phyloP scores from a whole-genome alignment of 495 filamentous ascomycete species.

The Lindgomyces ingoldianus region DNA sequence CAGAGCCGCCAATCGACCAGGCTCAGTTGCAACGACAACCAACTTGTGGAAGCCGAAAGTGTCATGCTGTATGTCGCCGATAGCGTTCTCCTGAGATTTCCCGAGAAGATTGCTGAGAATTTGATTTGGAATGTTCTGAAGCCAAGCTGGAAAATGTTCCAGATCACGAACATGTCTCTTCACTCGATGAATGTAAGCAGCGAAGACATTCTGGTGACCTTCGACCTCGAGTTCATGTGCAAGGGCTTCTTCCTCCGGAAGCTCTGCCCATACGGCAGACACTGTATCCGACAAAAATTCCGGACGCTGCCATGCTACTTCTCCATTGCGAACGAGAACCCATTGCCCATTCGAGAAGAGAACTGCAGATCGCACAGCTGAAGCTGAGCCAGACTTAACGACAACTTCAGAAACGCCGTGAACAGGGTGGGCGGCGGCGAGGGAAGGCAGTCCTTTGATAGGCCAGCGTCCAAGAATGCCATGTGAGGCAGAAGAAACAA shows the following conservation, averaged over 20 bases:
- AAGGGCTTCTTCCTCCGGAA: slow-evolving; percentile 65
- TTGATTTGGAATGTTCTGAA: slow-evolving; percentile 49
- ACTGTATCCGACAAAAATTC: slow-evolving; percentile 77
- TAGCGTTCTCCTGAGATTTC: slow-evolving; percentile 45
- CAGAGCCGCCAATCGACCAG: slow-evolving; percentile 76
- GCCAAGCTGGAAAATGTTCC: slow-evolving; percentile 72
- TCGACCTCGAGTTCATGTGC: slow-evolving; percentile 82
- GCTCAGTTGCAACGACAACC: slow-evolving; percentile 75
- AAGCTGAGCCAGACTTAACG: slow-evolving; percentile 60
- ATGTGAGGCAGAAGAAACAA: slow-evolving; percentile 76
- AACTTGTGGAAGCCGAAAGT: slow-evolving; percentile 87
- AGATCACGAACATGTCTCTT: slow-evolving; percentile 80
- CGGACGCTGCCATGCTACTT: slow-evolving; percentile 72
- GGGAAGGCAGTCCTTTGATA: slow-evolving; percentile 37
- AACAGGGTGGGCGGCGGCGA: slow-evolving; percentile 46
- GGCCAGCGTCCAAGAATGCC: slow-evolving; percentile 73
- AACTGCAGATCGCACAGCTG: slow-evolving; percentile 75
- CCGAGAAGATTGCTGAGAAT: slow-evolving; percentile 69
- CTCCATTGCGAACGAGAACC: slow-evolving; percentile 80
- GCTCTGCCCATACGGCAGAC: slow-evolving; percentile 76
- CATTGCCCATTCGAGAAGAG: slow-evolving; percentile 73
- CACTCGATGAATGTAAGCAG: slow-evolving; percentile 84
- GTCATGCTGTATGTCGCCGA: slow-evolving; percentile 65
- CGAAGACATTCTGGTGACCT: slow-evolving; percentile 72
- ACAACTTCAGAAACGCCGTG: slow-evolving; percentile 84